Percentiles rank a stretch among this genome's conserved stretches.
Conservation (phyloP, 2,329 filamentous ascomycete species). For the Dryadomyces sulphureus region DNA sequence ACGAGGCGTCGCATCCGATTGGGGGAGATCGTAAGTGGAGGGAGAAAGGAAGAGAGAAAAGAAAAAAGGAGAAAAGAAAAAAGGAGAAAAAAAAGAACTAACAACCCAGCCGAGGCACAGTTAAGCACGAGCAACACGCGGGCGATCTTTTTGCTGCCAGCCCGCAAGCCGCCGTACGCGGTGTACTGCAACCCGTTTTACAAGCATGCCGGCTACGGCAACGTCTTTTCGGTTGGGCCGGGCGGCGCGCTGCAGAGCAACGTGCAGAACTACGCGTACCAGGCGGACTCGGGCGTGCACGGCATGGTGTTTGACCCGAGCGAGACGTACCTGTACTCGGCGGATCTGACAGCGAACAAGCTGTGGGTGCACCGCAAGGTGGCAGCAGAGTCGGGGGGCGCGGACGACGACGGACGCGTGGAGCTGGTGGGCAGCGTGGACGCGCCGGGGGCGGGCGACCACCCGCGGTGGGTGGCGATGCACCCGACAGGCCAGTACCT, state of each 20-base stretch:
- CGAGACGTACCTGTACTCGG: slow-evolving; percentile 65
- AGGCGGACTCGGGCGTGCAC: slow-evolving; percentile 57
- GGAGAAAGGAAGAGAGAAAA: too few species aligned
- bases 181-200: slow-evolving; percentile 91
- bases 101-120: slow-evolving; percentile 50
- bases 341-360: slow-evolving; percentile 63
- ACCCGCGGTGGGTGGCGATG: slow-evolving; percentile 79
- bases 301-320: slow-evolving; percentile 68
- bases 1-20: slow-evolving; percentile 61
- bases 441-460: slow-evolving; percentile 56
- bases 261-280: slow-evolving; percentile 60
- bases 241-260: slow-evolving; percentile 46
- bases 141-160: slow-evolving; percentile 77
- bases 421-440: slow-evolving; percentile 57
- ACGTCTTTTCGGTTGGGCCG: slow-evolving; percentile 51
- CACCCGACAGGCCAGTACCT: slow-evolving; percentile 65
- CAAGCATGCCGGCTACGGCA: slow-evolving; percentile 66
- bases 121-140: slow-evolving; percentile 63
- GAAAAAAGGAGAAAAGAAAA: too few species aligned
- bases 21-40: slow-evolving; percentile 61
- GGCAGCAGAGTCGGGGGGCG: slow-evolving; percentile 14
- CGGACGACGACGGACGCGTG: slow-evolving; percentile 39
- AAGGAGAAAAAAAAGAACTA: too few species aligned
- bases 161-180: slow-evolving; percentile 59
- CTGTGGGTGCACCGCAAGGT: slow-evolving; percentile 72